phyloP scores from a whole-genome alignment of 2,329 filamentous ascomycete species.

The Domatiomyces globalis region DNA sequence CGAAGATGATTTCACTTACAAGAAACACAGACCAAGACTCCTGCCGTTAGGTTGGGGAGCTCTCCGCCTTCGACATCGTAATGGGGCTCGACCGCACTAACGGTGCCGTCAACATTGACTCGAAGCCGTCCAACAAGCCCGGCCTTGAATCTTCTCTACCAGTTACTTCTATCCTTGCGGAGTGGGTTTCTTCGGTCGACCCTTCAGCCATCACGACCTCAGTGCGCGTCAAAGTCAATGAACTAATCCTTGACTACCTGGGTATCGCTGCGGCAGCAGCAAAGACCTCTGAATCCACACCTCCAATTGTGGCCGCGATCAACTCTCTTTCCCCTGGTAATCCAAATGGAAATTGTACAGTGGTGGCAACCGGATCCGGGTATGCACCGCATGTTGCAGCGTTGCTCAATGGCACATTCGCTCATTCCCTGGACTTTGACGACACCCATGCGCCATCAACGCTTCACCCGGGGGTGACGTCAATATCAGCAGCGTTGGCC shows the following conservation, averaged over 20 bases:
- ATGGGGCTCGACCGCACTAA: neutral
- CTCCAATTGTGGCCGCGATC: constrained; percentile 10
- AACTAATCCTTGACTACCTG: constrained; percentile 16
- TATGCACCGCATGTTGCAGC: constrained; percentile 26
- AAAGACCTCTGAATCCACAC: constrained; percentile 12
- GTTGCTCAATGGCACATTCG: constrained; percentile 30
- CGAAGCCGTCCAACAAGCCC: neutral
- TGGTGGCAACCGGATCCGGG: constrained; percentile 12
- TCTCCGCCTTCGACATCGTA: neutral
- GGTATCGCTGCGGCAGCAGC: constrained; percentile 14
- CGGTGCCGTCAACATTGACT: neutral
- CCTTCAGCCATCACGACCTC: neutral
- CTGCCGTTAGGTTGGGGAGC: too few species aligned
- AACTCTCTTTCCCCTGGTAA: constrained; percentile 7
- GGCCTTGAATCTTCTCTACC: neutral
- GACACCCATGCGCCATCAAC: constrained; percentile 31
- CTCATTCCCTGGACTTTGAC: constrained; percentile 33
- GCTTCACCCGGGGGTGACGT: constrained; percentile 29
- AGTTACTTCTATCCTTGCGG: neutral
- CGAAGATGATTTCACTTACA: too few species aligned
- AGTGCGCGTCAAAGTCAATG: constrained; percentile 6
- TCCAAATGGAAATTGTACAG: constrained; percentile 8
- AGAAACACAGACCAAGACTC: too few species aligned
- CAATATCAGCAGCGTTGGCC: constrained; percentile 21
- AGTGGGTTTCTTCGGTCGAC: neutral